A percentile compares a stretch with the other conserved stretches of the same genome.
Evolutionary conservation across 2,329 filamentous ascomycete genomes (phyloP).

Genomic region (Nemania serpens): DNA sequence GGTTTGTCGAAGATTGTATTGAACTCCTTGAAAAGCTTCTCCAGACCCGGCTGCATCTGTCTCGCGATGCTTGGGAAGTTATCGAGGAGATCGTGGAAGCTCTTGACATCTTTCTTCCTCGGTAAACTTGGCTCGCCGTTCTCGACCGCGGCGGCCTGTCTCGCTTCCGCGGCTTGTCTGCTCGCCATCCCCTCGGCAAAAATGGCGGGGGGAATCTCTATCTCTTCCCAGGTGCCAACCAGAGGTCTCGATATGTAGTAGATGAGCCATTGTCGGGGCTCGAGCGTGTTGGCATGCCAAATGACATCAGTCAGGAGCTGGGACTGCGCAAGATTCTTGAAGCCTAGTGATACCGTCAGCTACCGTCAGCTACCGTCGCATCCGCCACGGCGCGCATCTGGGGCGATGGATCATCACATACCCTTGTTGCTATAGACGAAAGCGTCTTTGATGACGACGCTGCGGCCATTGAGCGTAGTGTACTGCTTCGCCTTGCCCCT

Average conservation of each 20-base stretch:
- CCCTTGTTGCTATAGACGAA: slow-evolving; percentile 97
- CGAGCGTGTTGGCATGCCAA: slow-evolving; percentile 87
- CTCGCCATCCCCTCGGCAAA: slow-evolving; percentile 53
- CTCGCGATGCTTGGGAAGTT: slow-evolving; percentile 94
- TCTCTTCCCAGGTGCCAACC: slow-evolving; percentile 79
- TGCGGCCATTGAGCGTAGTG: slow-evolving; percentile 88
- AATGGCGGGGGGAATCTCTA: slow-evolving; percentile 70
- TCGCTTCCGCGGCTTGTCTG: slow-evolving; percentile 45
- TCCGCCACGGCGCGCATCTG: slow-evolving; percentile 29
- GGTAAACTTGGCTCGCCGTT: slow-evolving; percentile 55
- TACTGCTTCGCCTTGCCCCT: slow-evolving; percentile 94
- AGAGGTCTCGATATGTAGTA: slow-evolving; percentile 94
- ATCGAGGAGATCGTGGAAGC: slow-evolving; percentile 85
- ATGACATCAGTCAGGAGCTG: slow-evolving; percentile 82
- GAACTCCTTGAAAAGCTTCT: slow-evolving; percentile 89
- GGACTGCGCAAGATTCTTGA: slow-evolving; percentile 88
- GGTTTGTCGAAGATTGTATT: slow-evolving; percentile 83
- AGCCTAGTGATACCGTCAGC: slow-evolving; percentile 60
- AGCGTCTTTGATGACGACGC: slow-evolving; percentile 91
- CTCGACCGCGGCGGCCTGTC: slow-evolving; percentile 45
- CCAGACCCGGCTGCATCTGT: slow-evolving; percentile 92
- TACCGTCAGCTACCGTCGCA: slow-evolving; percentile 20
- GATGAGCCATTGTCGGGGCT: slow-evolving; percentile 91
- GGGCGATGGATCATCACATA: slow-evolving; percentile 44
- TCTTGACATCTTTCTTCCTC: slow-evolving; percentile 87